Evolutionary conservation across 202 grass and related monocot genomes (phyloP), one percentile per base, ranked within the genome.

Genomic region (Carex arenaria): DNA sequence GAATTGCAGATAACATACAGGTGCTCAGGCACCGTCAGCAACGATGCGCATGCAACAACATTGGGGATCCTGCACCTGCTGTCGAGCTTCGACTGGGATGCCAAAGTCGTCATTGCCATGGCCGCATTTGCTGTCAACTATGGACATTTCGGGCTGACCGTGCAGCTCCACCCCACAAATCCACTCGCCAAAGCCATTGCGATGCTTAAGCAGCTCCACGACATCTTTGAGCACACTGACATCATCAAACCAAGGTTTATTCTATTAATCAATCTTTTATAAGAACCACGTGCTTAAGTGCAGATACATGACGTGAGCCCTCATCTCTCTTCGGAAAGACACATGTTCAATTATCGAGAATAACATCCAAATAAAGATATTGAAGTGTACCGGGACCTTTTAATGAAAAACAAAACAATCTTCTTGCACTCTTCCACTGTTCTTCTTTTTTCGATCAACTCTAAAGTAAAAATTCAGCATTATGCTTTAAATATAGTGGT

Each of bases 121-220:
- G 85, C 88, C 10, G 88, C 88, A 13, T 86, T 90, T 47, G 74
- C 84, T 5, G 64, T 81, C 56, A 84, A 57, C 75, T 86, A 90
- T 36, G 88, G 85, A 12, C 63, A 86, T 61, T 90, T 90, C 36
- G 83, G 88, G 80, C 81, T 86, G 13, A 90, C 85, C 0, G 66
- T 67, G 17, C 88, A 90, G 74, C 80, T 86, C 12, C 73, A 86
- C 13, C 83, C 88, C 0, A 49, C 80, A 11, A 86, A 86, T 75
- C 74, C 74, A 28, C 88, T 90, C 17, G 84, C 88, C 3, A 90
- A 86, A 71, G 80, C 73, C 38, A 53, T 90, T 36, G 73, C 80
- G 1, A 1, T 81, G 32, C 59, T 90, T 7, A 90, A 80, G 81
- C 88, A 90, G 34, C 74, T 90, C 71, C 88, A 85, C 0, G 80